phyloP scores from a whole-genome alignment of 371 early-diverging fungal genomes.

The Mucor ambiguus region DNA sequence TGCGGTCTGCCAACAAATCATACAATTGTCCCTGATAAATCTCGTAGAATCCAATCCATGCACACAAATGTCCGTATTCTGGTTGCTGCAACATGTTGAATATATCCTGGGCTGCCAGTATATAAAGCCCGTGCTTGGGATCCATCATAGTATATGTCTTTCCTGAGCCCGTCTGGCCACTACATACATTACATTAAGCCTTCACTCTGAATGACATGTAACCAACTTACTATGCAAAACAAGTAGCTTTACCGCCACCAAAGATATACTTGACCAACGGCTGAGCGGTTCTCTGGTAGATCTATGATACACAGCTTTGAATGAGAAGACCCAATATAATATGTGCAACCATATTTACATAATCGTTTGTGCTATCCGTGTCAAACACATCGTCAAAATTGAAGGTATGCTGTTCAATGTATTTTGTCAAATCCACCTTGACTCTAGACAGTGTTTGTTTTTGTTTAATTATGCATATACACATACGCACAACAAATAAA shows the following conservation, averaged over 20 bases:
- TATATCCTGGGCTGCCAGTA: conserved; percentile 90
- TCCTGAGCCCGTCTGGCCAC: conserved; percentile 96
- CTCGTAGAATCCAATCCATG: conserved; percentile 93
- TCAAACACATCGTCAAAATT: conserved; percentile 96
- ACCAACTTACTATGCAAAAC: conserved; percentile 88
- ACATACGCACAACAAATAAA: conserved; percentile 6
- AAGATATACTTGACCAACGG: conserved; percentile 93
- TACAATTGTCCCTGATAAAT: conserved; percentile 97
- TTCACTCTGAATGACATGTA: not conserved
- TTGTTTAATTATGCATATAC: not conserved
- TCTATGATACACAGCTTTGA: conserved; percentile 20
- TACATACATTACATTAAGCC: conserved; percentile 17
- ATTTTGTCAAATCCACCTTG: conserved; percentile 94
- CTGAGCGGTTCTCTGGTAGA: conserved; percentile 86
- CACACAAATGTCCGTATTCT: conserved; percentile 74
- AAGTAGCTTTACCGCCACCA: conserved; percentile 93
- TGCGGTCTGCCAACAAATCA: conserved; percentile 90
- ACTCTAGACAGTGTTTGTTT: conserved; percentile 42
- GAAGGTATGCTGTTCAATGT: conserved; percentile 91
- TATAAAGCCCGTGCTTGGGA: conserved; percentile 82
- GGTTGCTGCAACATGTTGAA: conserved; percentile 76
- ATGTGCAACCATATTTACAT: conserved; percentile 40
- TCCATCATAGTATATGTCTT: conserved; percentile 99
- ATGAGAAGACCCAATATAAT: not conserved
- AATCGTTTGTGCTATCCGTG: conserved; percentile 72